Evolutionary conservation across 768 basidiomycete species (phyloP), one percentile per base, ranked within the genome.

Genomic region (Cystobasidium onofrii): DNA sequence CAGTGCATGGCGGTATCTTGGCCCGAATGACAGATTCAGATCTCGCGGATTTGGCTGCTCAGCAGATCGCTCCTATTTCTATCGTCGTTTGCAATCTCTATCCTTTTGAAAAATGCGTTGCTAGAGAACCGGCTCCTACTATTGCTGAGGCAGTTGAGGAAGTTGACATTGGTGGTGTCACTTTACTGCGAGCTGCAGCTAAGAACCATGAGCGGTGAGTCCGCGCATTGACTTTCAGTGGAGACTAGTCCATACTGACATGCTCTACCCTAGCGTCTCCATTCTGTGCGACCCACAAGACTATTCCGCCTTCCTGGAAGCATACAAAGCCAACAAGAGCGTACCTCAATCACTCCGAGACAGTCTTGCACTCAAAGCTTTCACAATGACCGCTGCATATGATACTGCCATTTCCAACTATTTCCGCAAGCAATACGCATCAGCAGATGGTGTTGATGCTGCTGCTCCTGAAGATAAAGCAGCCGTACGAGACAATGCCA

Each of bases 51-150:
- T 86, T 98, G 64, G 83, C 86, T 33, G 84, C 88, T 7, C 92
- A 95, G 79, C 84, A 84, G 73, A 98, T 99, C 82, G 87, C 90
- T 6, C 90, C 91, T 75, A 97, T 98, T 83, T 88, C 90, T 71
- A 89, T 99, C 83, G 95, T 99, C 73, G 93, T 96, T 75, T 99
- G 96, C 87, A 99, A 99, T 81, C 87, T 99, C 65, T 98, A 99
- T 84, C 96, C 96, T 0, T 99, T 99, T 84, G 87, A 90, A 36
- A 86, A 88, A 25, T 96, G 94, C 61, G 90, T 95, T 80, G 86
- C 94, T 0, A 87, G 88, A 78, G 81, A 82, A 65, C 90, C 92
- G 0, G 86, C 87, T 76, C 94, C 93, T 83, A 93, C 91, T 13
- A 87, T 97, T 74, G 87, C 91, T 1, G 89, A 89, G 61, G 95